Conservation (phyloP, 1,284 basidiomycete genomes). For the Porodaedalea pini region DNA sequence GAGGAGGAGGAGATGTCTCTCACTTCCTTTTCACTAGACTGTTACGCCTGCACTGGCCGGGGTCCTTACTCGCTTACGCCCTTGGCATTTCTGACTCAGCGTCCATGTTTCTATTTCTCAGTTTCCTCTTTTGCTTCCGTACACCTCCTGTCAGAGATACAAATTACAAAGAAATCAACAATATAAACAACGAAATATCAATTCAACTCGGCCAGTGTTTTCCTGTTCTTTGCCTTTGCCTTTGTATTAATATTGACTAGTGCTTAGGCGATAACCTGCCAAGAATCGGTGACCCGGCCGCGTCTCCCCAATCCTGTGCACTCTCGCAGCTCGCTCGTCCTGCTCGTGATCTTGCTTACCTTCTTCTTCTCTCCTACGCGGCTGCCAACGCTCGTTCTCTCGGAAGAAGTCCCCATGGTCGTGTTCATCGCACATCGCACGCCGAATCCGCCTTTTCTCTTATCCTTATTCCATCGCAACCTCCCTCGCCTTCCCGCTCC, state of each 20-base stretch:
- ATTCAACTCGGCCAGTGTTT: neutral
- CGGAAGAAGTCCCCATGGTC: too few species aligned
- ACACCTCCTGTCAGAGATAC: too few species aligned
- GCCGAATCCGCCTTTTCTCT: too few species aligned
- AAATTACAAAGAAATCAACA: neutral
- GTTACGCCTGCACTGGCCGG: neutral
- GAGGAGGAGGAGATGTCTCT: neutral
- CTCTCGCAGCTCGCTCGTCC: neutral
- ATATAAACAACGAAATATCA: too few species aligned
- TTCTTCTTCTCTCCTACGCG: neutral
- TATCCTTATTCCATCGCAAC: too few species aligned
- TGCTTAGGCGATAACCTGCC: neutral
- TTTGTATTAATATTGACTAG: neutral
- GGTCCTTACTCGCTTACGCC: neutral
- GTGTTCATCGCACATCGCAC: too few species aligned
- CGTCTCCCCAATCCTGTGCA: neutral
- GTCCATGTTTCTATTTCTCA: neutral
- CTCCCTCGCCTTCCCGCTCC: too few species aligned
- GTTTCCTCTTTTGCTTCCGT: neutral
- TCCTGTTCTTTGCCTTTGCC: neutral
- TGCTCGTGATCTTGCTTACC: too few species aligned
- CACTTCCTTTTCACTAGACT: neutral
- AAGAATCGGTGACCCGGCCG: neutral
- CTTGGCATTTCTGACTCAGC: conserved; percentile 5
- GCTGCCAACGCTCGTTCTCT: too few species aligned